Conservation (phyloP, 2,329 filamentous ascomycete species). For the Botrytis pseudocinerea region DNA sequence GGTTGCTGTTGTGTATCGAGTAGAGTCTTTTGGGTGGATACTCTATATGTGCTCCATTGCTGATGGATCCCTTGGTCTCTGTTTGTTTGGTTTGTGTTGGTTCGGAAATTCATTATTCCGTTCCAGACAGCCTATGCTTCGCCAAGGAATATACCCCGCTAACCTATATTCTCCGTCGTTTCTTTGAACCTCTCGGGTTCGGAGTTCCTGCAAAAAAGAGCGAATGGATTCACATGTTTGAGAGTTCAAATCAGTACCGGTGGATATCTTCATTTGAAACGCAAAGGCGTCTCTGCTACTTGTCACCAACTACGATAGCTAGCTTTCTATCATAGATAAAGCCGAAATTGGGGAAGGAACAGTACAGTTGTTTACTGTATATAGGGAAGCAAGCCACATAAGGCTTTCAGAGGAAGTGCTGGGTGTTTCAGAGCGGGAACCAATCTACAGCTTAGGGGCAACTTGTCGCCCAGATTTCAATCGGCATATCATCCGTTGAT, state of each 20-base stretch:
- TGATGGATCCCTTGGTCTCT: neutral
- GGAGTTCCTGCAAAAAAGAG: too few species aligned
- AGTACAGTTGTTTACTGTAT: neutral
- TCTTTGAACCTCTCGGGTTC: neutral
- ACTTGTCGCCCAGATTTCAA: neutral
- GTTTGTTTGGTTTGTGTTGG: neutral
- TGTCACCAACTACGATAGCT: neutral
- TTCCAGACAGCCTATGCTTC: neutral
- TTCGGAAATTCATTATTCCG: neutral
- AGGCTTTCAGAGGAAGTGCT: neutral
- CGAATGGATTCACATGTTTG: neutral
- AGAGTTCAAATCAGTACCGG: neutral
- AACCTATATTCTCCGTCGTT: neutral
- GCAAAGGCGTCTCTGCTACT: neutral
- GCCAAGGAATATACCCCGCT: neutral
- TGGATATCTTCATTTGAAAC: too few species aligned
- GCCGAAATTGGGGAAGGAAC: neutral
- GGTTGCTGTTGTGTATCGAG: neutral
- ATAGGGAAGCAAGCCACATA: neutral
- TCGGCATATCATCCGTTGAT: neutral
- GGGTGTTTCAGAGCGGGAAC: neutral
- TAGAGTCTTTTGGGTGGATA: neutral
- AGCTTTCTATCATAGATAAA: neutral
- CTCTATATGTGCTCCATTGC: neutral
- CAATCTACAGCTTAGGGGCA: too few species aligned